Conservation (phyloP, 2,329 filamentous ascomycete species). For the Xylaria sp. region DNA sequence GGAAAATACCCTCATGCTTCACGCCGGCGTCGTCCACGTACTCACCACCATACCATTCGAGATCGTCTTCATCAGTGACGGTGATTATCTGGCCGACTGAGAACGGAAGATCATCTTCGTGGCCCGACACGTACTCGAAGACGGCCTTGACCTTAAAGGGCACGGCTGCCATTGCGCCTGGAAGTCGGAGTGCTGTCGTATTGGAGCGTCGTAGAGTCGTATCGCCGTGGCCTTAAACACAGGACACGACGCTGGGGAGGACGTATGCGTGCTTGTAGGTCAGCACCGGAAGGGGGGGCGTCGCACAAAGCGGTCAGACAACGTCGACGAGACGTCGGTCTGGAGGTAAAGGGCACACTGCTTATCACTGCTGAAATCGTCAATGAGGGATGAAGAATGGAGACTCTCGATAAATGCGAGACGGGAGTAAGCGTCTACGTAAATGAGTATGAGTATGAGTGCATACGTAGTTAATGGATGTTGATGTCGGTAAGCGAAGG, state of each 20-base stretch:
- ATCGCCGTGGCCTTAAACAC: conserved; percentile 5
- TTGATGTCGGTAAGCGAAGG: background rate
- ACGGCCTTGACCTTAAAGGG: conserved; percentile 93
- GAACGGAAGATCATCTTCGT: conserved; percentile 94
- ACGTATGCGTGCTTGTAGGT: conserved; percentile 17
- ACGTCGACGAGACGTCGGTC: conserved; percentile 1
- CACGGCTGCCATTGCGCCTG: conserved; percentile 57
- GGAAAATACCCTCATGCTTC: conserved; percentile 83
- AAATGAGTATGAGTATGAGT: background rate
- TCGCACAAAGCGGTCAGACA: conserved; percentile 2
- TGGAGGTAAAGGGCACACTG: background rate
- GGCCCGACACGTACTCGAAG: conserved; percentile 87
- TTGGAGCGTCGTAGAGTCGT: background rate
- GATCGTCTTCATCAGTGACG: conserved; percentile 86
- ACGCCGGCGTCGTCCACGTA: conserved; percentile 71
- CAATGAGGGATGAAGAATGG: background rate
- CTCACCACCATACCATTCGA: conserved; percentile 88
- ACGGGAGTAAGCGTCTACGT: conserved; percentile 1
- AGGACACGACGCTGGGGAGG: conserved; percentile 4
- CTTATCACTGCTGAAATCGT: background rate
- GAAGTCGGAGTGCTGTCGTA: background rate
- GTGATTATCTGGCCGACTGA: conserved; percentile 81
- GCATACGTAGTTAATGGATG: background rate
- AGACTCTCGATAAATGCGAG: conserved; percentile 5
- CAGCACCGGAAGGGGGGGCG: background rate